Base-by-base conservation (phyloP, 1,139 yeast genomes). In the Geotrichum fermentans region DNA sequence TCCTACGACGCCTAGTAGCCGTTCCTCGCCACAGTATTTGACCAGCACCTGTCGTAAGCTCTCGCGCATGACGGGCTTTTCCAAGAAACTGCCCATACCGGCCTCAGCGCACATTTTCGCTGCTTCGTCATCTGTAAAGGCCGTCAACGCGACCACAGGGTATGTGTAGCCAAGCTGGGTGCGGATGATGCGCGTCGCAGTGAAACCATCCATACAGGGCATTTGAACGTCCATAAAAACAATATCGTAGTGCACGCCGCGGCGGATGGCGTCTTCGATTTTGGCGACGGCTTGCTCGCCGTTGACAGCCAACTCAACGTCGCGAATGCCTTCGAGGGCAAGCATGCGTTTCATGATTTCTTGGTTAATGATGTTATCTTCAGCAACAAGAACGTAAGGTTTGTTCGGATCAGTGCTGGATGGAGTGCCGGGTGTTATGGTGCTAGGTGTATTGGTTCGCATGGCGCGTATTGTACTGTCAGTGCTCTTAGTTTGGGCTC, bases 141-240 rank as follows among this genome's bases (percentile, higher is more conserved):
- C 97, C 0, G 97, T 92, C 53, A 92, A 72, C 0, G 97, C 97
- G 45, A 92, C 89, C 52, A 92, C 89, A 0, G 97, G 96, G 22
- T 78, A 76, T 0, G 71, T 69, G 63, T 78, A 89, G 3, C 78
- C 75, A 50, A 86, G 68, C 45, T 82, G 80, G 28, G 75, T 70
- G 45, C 96, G 73, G 37, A 92, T 85, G 63, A 77, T 73, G 58
- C 73, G 77, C 0, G 97, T 87, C 1, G 97, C 95, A 29, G 80
- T 73, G 40, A 90, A 68, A 1, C 98, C 98, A 64, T 89, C 95
- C 57, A 87, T 75, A 58, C 78, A 81, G 2, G 97, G 98, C 98
- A 92, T 92, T 66, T 89, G 96, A 46, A 92, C 88, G 68, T 92
- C 98, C 97, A 92, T 90, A 61, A 92, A 85, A 6, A 92, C 79